phyloP scores from a whole-genome alignment of 2,329 filamentous ascomycete genomes.

The Cordyceps farinosa region DNA sequence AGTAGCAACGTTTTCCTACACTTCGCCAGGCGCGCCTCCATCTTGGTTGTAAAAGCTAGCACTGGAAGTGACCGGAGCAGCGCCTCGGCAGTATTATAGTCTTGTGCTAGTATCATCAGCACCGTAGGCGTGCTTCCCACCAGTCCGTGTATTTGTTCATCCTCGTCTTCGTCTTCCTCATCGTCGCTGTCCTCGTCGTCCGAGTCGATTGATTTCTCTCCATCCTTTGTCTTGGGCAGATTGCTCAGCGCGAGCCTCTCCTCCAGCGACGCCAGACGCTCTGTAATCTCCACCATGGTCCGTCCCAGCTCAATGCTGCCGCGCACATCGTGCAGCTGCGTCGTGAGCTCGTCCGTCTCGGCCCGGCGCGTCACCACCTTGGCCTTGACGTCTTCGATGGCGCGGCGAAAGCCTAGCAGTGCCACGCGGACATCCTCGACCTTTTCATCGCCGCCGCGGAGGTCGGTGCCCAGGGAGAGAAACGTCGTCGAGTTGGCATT shows the following conservation, averaged over 20 bases:
- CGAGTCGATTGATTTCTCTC: conserved; percentile 11
- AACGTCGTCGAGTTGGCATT: conserved; percentile 95
- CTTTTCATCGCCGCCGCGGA: conserved; percentile 85
- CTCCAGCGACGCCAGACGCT: conserved; percentile 61
- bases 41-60: conserved; percentile 48
- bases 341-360: conserved; percentile 60
- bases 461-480: conserved; percentile 72
- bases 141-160: conserved; percentile 33
- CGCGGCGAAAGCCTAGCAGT: conserved; percentile 77
- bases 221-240: conserved; percentile 22
- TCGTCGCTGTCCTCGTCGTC: conserved; percentile 25
- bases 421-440: conserved; percentile 88
- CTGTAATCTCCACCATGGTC: conserved; percentile 64
- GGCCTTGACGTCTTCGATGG: conserved; percentile 69
- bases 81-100: conserved; percentile 41
- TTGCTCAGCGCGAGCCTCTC: conserved; percentile 55
- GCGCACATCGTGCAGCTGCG: conserved; percentile 64
- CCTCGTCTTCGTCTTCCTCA: conserved; percentile 41
- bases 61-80: conserved; percentile 44
- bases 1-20: conserved; percentile 56
- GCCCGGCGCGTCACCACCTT: conserved; percentile 60
- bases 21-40: conserved; percentile 48
- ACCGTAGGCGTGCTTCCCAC: conserved; percentile 46
- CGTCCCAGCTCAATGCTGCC: conserved; percentile 58
- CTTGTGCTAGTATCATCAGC: conserved; percentile 42